Evolutionary conservation across 441 rosid species (phyloP).

Genomic region (Heliophila coronopifolia): DNA sequence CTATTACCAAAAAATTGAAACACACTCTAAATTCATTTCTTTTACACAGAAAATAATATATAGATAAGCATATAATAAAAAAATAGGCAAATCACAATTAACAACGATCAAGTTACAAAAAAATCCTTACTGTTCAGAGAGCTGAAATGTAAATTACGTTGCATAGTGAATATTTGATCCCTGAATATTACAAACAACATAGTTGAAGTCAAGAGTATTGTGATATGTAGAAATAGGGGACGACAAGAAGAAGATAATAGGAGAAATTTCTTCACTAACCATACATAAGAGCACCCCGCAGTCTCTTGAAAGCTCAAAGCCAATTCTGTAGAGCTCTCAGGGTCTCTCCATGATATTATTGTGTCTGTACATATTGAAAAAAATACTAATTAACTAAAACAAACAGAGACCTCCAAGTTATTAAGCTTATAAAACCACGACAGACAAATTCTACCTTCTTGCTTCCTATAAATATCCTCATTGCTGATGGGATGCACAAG

Average conservation of each 20-base stretch:
- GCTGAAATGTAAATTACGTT: conserved; percentile 77
- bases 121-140: conserved; percentile 69
- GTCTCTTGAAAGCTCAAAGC: conserved; percentile 98
- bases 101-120: conserved; percentile 4
- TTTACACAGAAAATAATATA: neutral
- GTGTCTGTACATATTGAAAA: conserved; percentile 57
- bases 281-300: conserved; percentile 88
- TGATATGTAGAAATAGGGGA: conserved; percentile 1
- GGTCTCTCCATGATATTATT: conserved; percentile 97
- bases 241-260: conserved; percentile 8
- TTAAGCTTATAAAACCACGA: conserved; percentile 1
- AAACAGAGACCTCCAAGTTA: neutral
- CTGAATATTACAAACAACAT: conserved; percentile 34
- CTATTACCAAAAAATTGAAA: neutral
- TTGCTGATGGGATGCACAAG: conserved; percentile 82
- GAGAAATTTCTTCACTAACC: conserved; percentile 40
- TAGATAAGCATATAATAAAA: neutral
- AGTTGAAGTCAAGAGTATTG: conserved; percentile 15
- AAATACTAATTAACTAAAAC: conserved; percentile 12
- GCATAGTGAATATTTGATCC: conserved; percentile 85
- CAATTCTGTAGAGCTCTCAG: conserved; percentile 78
- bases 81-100: neutral
- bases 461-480: conserved; percentile 91
- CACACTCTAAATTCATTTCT: neutral
- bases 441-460: conserved; percentile 65